Base-by-base conservation (phyloP, 1,284 basidiomycete species). In the Ganoderma sinense region DNA sequence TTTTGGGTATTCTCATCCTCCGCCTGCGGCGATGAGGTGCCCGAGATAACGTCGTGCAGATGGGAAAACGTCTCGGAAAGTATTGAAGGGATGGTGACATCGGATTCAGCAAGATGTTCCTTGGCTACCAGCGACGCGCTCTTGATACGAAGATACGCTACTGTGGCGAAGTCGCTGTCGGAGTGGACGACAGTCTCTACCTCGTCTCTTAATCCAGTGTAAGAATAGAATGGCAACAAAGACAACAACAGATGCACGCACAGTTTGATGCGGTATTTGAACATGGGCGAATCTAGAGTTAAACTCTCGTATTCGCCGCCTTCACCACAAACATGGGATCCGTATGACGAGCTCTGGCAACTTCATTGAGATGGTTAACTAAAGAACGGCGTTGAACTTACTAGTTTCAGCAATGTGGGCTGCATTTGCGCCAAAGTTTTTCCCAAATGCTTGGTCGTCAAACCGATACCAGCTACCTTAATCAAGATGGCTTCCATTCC, bases 301-400 rank as follows among this genome's bases (percentile, higher is more conserved):
- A 99, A 83, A 0, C 94, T 96, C 80, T 99, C 98, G 80, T 99
- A 99, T 83, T 99, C 98, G 1, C 98, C 98, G 2, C 98, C 98
- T 82, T 99, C 98, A 4, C 98, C 98, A 72, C 97, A 98, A 1
- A 98, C 89, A 80, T 99, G 98, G 0, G 94, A 92, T 0, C 97
- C 97, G 77, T 97, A 99, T 56, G 90, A 82, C 4, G 82, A 77
- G 79, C 97, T 94, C 94, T 97, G 73, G 13, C 55, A 39, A 39
- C 36, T 10, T 40, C 20, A 48, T 43, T 59, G 69, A n/a, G 45
- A 14, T 29, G 23, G 29, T 26, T 26, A 14, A 33, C 4, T 51
- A 6, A 55, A 31, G n/a, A 55, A 64, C 58, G 62, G 16, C 23
- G 14, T 41, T 4, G 26, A 5, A 78, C 88, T 75, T 71, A 95